Evolutionary conservation across 768 basidiomycete genomes (phyloP).

Genomic region (Mycena leptocephala): DNA sequence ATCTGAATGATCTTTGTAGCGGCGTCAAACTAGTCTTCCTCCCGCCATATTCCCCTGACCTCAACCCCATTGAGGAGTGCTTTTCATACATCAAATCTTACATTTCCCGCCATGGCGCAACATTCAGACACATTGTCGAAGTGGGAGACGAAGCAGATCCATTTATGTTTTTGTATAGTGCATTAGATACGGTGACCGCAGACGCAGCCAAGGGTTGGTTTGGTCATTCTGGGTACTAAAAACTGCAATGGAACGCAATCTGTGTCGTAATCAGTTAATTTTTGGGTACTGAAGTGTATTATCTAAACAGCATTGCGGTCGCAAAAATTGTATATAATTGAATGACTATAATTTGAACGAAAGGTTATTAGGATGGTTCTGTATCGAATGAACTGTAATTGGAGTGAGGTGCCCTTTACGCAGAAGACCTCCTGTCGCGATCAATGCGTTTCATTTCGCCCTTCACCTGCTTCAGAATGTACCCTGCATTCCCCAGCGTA

Average conservation of each 20-base stretch:
- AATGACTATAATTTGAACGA: not conserved
- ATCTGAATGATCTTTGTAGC: not conserved
- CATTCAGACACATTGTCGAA: constrained; percentile 3
- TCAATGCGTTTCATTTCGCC: constrained; percentile 1
- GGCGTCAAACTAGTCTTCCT: constrained; percentile 47
- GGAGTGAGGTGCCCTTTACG: too few relatives aligned
- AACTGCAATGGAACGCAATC: too few relatives aligned
- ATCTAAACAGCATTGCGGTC: too few relatives aligned
- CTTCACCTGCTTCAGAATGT: not conserved
- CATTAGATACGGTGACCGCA: too few relatives aligned
- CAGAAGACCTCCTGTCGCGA: too few relatives aligned
- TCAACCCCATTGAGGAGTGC: constrained; percentile 54
- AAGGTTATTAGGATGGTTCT: not conserved
- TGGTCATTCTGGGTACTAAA: constrained; percentile 19
- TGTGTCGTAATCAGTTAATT: not conserved
- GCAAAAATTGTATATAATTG: too few relatives aligned
- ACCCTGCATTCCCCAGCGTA: not conserved
- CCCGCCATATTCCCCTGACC: constrained; percentile 53
- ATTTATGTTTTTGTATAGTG: not conserved
- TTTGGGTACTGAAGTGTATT: too few relatives aligned
- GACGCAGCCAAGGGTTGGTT: constrained; percentile 9
- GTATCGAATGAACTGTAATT: not conserved
- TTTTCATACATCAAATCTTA: constrained; percentile 50
- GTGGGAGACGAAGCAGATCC: not conserved
- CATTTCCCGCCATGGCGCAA: constrained; percentile 42